Base-by-base conservation (phyloP, 768 basidiomycete genomes). In the Mycena floridula region DNA sequence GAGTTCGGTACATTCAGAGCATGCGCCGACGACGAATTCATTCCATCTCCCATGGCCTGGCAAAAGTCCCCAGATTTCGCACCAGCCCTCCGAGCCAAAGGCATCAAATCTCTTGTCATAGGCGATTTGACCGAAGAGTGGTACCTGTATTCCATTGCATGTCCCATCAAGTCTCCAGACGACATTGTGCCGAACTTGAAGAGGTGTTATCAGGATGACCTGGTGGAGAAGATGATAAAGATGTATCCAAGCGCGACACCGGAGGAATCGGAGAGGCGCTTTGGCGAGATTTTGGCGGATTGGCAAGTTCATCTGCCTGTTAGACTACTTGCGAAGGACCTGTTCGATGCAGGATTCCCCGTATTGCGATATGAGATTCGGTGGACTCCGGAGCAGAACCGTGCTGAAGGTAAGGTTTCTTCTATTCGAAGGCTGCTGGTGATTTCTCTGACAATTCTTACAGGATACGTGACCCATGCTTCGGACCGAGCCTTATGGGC, bases 81-180 rank as follows among this genome's bases (percentile, higher is more conserved):
- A 0, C 60, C 60, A 8, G 72, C 66, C 1, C 68, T 88, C 11
- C 60, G 56, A 37, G 73, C 66, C 16, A 79, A 76, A 16, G 85
- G 86, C 2, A 68, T 87, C 37, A 70, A 65, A 30, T 77, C 73
- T 54, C 65, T 89, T 46, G 65, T 80, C 40, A 62, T 82, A n/a
- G 86, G 87, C 7, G 81, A 85, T 44, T 68, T 86, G 40, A 69
- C 66, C 13, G 83, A 88, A 52, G 85, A 89, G 58, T 88, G 85
- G 85, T 85, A 79, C 57, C 70, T 87, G 41, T 88, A 87, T 52
- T 75, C 82, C 12, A 79, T 87, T 51, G 77, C 83, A 4, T 77
- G 85, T 56, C 75, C 79, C 0, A 72, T 86, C 39, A 42, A 57
- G 9, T 60, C 66, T 7, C 61, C 68, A 18, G 50, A 50, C 20